Conservation (phyloP, 495 filamentous ascomycete genomes). For the Thermothielavioides terrestris region DNA sequence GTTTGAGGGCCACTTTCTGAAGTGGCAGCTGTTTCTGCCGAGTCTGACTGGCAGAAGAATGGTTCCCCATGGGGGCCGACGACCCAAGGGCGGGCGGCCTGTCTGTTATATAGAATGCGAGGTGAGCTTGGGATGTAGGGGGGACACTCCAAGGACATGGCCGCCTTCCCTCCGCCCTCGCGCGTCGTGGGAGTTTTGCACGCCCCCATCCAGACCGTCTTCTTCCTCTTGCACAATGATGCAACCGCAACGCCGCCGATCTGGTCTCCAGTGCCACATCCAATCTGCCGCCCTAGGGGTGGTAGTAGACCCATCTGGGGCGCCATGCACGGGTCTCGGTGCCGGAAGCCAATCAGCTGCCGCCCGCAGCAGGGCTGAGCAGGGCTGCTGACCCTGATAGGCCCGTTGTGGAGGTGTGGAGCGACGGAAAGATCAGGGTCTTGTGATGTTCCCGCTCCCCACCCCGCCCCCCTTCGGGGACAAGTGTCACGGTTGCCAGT, state of each 20-base stretch:
- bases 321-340: conserved; percentile 1
- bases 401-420: conserved; percentile 5
- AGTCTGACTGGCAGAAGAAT: conserved; percentile 3
- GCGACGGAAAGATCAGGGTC: conserved; percentile 8
- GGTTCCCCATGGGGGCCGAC: conserved; percentile 5
- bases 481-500: conserved; percentile 1
- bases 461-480: not conserved
- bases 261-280: not conserved
- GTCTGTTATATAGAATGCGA: conserved; percentile 5
- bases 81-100: conserved; percentile 12
- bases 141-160: no score
- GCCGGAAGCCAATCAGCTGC: conserved; percentile 4
- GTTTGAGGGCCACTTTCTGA: conserved; percentile 12
- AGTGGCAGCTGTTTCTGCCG: conserved; percentile 6
- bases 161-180: no score
- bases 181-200: no score
- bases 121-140: not conserved
- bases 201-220: no score
- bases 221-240: not conserved
- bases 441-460: conserved; percentile 7
- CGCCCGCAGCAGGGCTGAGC: conserved; percentile 4
- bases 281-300: not conserved
- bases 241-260: not conserved
- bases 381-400: conserved; percentile 12
- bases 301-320: no score